Evolutionary conservation across 192 early-diverging fungal genomes (phyloP), one percentile per base, ranked within the genome.

Genomic region (Umbelopsis vinacea): DNA sequence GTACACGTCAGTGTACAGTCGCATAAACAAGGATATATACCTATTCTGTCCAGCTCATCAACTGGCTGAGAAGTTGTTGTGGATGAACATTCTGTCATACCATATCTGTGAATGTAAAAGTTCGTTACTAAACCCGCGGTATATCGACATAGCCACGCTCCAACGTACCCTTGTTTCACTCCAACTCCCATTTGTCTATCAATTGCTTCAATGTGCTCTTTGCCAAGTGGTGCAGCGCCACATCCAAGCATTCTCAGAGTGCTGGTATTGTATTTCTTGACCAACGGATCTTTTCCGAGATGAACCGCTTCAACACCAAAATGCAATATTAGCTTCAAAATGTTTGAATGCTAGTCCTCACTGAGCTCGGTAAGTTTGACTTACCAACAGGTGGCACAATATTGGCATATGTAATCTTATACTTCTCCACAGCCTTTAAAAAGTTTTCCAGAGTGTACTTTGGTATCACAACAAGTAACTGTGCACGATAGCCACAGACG

Each of bases 221-320:
- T 84, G 40, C 85, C 83, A n/a, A 96, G 79, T 0, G 94, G 94
- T 15, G 96, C 96, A 4, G 93, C 94, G 17, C 93, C 95, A 63
- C 87, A 92, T 55, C 87, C 85, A 60, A 95, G 70, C 37, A 78
- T 81, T 21, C 85, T 71, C 8, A 96, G 83, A 40, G 85, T 87
- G 1, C 88, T 83, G 26, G 96, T 76, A 57, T 94, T 85, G 69
- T 86, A 96, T 23, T 92, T 88, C 37, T 81, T 81, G 29, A 91
- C 90, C 37, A 89, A 76, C 10, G 95, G 93, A 66, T 89, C 81
- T 71, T 94, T 94, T 6, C 90, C 88, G 67, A 98, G 71, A 35
- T 82, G 86, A 22, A 97, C 82, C 5, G 86, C 85, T 24, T 88
- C 81, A 5, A 85, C 85, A 38, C 84, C 83, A 7, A 84, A 26